A percentile compares a stretch with the other conserved stretches of the same genome.
These are phyloP conservation scores for Colletotrichum melonis DNA, from an alignment of 2,329 filamentous ascomycete species.

Conservation along the genomic window DNA sequence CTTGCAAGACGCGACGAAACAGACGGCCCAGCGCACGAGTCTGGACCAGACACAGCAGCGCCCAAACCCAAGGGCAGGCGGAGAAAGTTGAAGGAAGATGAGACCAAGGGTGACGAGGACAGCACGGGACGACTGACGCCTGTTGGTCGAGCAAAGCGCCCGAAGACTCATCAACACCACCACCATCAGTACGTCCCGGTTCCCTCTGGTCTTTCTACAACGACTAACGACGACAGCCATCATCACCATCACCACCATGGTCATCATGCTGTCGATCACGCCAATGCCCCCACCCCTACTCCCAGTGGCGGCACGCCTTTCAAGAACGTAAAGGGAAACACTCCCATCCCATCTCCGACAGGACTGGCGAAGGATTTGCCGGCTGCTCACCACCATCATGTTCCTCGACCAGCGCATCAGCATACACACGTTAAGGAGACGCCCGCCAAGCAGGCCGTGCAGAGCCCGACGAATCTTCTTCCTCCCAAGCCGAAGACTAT, in stretches of 20 bases:
- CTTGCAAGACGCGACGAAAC: slow-evolving; percentile 65
- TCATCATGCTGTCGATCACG: slow-evolving; percentile 60
- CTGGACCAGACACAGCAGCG: slow-evolving; percentile 50
- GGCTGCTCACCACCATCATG: slow-evolving; percentile 58
- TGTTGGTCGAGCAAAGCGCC: slow-evolving; percentile 69
- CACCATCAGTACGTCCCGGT: slow-evolving; percentile 71
- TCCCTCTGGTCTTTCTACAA: slow-evolving; percentile 38
- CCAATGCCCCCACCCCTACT: slow-evolving; percentile 53
- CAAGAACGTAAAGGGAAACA: slow-evolving; percentile 61
- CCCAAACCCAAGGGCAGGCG: slow-evolving; percentile 66
- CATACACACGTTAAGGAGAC: slow-evolving; percentile 32
- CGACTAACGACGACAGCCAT: slow-evolving; percentile 43
- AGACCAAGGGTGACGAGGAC: slow-evolving; percentile 74
- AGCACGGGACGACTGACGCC: slow-evolving; percentile 72
- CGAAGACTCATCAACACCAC: slow-evolving; percentile 75
- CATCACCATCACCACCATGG: slow-evolving; percentile 70
- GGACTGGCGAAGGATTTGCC: slow-evolving; percentile 50
- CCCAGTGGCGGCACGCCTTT: slow-evolving; percentile 55
- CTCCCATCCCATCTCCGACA: slow-evolving; percentile 58
- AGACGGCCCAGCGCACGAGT: slow-evolving; percentile 57
- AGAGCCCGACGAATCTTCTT: slow-evolving; percentile 54
- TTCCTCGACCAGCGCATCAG: slow-evolving; percentile 48
- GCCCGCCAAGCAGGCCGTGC: slow-evolving; percentile 42
- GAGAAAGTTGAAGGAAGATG: slow-evolving; percentile 83
- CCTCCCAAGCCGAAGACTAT: slow-evolving; percentile 73